Evolutionary conservation across 352 stramenopile species (phyloP).

Genomic region (Hyaloperonospora arabidopsidis): DNA sequence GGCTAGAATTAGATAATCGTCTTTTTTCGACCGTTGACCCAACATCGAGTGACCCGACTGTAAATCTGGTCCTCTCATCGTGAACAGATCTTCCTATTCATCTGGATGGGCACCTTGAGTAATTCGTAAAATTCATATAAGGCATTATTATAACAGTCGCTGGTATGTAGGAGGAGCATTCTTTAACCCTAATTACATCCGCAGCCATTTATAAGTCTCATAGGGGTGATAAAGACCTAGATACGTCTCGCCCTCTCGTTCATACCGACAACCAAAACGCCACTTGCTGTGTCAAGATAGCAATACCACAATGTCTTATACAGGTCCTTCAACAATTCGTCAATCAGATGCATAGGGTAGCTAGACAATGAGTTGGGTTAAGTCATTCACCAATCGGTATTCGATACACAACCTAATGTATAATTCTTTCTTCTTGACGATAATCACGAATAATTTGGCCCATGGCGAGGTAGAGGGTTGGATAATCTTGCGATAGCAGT

Average conservation of each 20-base stretch:
- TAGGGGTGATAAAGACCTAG: neutral
- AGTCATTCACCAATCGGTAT: neutral
- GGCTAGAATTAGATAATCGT: no score
- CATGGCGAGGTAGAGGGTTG: neutral
- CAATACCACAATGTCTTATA: no score
- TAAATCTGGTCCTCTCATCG: neutral
- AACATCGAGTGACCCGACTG: neutral
- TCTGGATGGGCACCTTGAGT: neutral
- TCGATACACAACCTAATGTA: constrained; percentile 1
- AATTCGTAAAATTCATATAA: neutral
- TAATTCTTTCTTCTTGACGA: neutral
- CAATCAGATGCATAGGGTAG: neutral
- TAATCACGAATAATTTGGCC: neutral
- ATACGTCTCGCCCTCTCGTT: neutral
- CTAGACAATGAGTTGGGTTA: no score
- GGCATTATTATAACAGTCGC: neutral
- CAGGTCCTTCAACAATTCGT: neutral
- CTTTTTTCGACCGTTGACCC: no score
- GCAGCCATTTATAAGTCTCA: neutral
- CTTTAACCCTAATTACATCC: no score
- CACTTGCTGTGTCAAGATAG: no score
- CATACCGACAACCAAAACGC: no score
- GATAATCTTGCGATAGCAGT: neutral
- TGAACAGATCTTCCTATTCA: neutral
- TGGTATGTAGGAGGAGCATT: no score